Evolutionary conservation across 768 basidiomycete species (phyloP).

Genomic region (Boletus vermiculosoides): DNA sequence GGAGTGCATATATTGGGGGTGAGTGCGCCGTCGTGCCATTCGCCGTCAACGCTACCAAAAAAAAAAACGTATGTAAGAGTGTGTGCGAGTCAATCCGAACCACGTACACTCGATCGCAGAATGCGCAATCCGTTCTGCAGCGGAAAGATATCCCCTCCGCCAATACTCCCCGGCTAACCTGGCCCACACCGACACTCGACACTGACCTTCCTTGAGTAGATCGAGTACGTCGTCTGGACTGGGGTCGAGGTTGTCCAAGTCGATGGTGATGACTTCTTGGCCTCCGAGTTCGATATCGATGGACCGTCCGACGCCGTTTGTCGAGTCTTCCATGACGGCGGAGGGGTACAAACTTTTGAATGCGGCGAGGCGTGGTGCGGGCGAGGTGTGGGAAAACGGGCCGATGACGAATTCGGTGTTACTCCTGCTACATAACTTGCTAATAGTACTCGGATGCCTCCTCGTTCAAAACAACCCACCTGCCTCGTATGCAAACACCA

Average conservation of each 20-base stretch:
- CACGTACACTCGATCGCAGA: slow-evolving; percentile 67
- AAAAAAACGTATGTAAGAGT: slow-evolving; percentile 1
- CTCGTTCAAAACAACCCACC: not conserved
- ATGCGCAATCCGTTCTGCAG: slow-evolving; percentile 72
- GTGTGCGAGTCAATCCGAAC: not conserved
- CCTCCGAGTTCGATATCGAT: slow-evolving; percentile 79
- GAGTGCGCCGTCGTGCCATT: slow-evolving; percentile 51
- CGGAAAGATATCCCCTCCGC: slow-evolving; percentile 69
- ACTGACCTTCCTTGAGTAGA: slow-evolving; percentile 68
- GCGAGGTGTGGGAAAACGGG: too few relatives aligned
- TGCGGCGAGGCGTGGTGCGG: too few relatives aligned
- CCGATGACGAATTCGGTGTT: too few relatives aligned
- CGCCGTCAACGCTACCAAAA: slow-evolving; percentile 50
- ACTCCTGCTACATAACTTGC: too few relatives aligned
- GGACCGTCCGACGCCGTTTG: slow-evolving; percentile 30
- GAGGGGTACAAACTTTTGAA: not conserved
- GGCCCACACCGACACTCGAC: slow-evolving; percentile 74
- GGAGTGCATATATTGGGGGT: slow-evolving; percentile 73
- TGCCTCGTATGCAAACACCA: slow-evolving; percentile 6
- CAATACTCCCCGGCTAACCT: slow-evolving; percentile 87
- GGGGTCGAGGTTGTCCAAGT: slow-evolving; percentile 82
- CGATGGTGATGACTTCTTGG: slow-evolving; percentile 86
- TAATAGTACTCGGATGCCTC: too few relatives aligned
- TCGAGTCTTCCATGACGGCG: slow-evolving; percentile 19
- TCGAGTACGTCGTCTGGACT: slow-evolving; percentile 74